Evolutionary conservation across 176 grass and related monocot genomes (phyloP).

Genomic region (Luzula sylvatica): DNA sequence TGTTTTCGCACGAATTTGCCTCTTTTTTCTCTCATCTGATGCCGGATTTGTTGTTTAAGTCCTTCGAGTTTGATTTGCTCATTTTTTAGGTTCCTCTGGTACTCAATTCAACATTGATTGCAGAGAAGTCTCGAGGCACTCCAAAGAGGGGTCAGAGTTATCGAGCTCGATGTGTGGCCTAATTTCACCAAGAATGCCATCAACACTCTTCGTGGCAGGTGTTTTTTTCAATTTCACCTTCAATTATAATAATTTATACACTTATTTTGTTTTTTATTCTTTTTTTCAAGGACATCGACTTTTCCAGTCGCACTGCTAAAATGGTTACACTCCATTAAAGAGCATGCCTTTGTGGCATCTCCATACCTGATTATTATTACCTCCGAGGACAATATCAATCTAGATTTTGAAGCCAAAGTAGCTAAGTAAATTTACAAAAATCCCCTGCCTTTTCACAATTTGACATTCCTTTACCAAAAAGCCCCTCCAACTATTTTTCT

Average conservation of each 20-base stretch:
- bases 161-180: conserved; percentile 97
- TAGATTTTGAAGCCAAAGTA: conserved; percentile 87
- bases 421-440: conserved; percentile 41
- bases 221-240: background rate
- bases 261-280: conserved; percentile 14
- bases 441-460: background rate
- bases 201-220: conserved; percentile 94
- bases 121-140: conserved; percentile 82
- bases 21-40: too few species aligned
- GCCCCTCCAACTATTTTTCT: background rate
- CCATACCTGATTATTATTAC: conserved; percentile 97
- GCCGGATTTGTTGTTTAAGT: too few species aligned
- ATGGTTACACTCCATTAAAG: conserved; percentile 88
- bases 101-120: conserved; percentile 98
- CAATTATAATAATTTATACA: background rate
- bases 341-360: conserved; percentile 88
- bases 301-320: conserved; percentile 74
- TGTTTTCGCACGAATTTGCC: too few species aligned
- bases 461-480: background rate
- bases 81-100: too few species aligned
- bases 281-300: conserved; percentile 69
- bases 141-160: conserved; percentile 76
- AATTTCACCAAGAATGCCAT: conserved; percentile 90
- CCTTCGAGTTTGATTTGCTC: too few species aligned
- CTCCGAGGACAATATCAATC: conserved; percentile 85